phyloP scores from a whole-genome alignment of 2,329 filamentous ascomycete genomes.

The Achaetomium macrosporum region DNA sequence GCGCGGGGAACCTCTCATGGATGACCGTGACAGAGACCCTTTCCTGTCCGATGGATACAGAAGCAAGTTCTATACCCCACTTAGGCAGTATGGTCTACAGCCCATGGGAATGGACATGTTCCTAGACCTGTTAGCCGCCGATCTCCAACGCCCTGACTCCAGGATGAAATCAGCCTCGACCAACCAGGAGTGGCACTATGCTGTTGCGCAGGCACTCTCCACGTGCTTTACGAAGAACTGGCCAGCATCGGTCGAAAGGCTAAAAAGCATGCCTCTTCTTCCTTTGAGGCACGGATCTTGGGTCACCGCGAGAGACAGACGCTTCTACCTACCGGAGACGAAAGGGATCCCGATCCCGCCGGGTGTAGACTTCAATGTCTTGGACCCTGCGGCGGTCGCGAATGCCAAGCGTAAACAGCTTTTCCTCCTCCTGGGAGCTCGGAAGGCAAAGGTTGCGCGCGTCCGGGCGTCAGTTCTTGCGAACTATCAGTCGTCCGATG shows the following conservation, averaged over 20 bases:
- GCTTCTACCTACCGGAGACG: not conserved
- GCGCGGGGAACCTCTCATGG: not conserved
- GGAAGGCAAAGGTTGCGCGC: not conserved
- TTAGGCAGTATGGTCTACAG: not conserved
- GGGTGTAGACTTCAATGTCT: not conserved
- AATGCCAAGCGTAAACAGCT: constrained; percentile 3
- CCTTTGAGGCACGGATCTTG: not conserved
- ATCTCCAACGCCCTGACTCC: not conserved
- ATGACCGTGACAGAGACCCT: not conserved
- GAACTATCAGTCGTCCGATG: not conserved
- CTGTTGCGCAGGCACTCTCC: not conserved
- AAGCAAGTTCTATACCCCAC: too few relatives aligned
- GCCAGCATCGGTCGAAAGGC: not conserved
- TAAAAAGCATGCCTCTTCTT: not conserved
- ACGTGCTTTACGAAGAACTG: not conserved
- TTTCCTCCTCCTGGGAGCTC: not conserved
- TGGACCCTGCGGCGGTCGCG: constrained; percentile 2
- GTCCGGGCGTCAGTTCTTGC: not conserved
- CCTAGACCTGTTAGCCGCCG: not conserved
- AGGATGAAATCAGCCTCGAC: constrained; percentile 4
- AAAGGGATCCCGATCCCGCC: constrained; percentile 1
- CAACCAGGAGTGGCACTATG: constrained; percentile 5
- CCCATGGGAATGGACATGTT: not conserved
- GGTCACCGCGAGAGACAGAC: not conserved
- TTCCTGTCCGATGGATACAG: not conserved